These are phyloP conservation scores for Serendipita sp. DNA, from an alignment of 768 basidiomycete species.

Conservation along the genomic window DNA sequence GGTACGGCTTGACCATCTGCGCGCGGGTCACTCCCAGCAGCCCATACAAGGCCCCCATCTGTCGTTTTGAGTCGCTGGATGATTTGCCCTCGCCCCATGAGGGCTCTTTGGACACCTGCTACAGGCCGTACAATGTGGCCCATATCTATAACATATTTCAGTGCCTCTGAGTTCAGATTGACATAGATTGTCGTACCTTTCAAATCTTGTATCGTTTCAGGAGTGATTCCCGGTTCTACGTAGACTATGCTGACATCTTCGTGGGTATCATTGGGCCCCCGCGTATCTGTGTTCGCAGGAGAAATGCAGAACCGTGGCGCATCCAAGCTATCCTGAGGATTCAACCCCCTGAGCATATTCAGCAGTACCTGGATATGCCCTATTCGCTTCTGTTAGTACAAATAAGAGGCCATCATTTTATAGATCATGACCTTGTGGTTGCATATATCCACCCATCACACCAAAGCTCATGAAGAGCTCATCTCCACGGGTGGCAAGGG, in stretches of 20 bases:
- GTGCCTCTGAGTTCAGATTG: neutral
- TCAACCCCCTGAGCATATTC: slow-evolving; percentile 77
- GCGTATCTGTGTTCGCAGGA: slow-evolving; percentile 52
- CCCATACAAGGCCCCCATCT: slow-evolving; percentile 69
- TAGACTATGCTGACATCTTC: slow-evolving; percentile 74
- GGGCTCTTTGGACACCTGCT: slow-evolving; percentile 40
- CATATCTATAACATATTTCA: slow-evolving; percentile 40
- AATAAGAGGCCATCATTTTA: neutral
- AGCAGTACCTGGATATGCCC: slow-evolving; percentile 91
- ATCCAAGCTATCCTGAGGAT: slow-evolving; percentile 79
- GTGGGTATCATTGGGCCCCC: slow-evolving; percentile 25
- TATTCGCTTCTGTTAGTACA: slow-evolving; percentile 47
- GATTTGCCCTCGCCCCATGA: slow-evolving; percentile 77
- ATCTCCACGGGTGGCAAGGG: slow-evolving; percentile 57
- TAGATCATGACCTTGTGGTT: slow-evolving; percentile 27
- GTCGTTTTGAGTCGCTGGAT: slow-evolving; percentile 66
- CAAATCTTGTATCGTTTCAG: slow-evolving; percentile 47
- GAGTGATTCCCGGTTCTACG: slow-evolving; percentile 69
- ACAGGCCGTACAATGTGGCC: slow-evolving; percentile 67
- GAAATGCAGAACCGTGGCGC: slow-evolving; percentile 95
- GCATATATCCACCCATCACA: slow-evolving; percentile 89
- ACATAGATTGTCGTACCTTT: slow-evolving; percentile 29
- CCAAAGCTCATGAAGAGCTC: slow-evolving; percentile 83
- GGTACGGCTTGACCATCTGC: slow-evolving; percentile 78
- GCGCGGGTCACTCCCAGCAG: slow-evolving; percentile 80